These are phyloP conservation scores for Mucor racemosus DNA, from an alignment of 371 early-diverging fungal species.

Conservation along the genomic window DNA sequence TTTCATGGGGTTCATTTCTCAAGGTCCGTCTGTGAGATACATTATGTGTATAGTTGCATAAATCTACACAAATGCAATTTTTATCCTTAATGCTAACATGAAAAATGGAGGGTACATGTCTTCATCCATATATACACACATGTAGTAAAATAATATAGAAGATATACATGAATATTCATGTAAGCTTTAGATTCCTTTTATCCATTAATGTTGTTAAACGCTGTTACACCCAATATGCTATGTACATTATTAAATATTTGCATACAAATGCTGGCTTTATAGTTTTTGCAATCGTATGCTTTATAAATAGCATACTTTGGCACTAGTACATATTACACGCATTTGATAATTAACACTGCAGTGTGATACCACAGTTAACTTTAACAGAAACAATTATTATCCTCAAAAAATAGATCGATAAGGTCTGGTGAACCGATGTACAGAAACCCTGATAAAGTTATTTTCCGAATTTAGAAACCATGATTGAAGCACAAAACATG, in stretches of 20 bases:
- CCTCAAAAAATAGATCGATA: not conserved
- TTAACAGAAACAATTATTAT: too few relatives aligned
- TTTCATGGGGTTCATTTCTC: not conserved
- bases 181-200: not conserved
- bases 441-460: slow-evolving; percentile 3
- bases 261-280: not conserved
- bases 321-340: not conserved
- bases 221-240: slow-evolving; percentile 3
- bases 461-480: not conserved
- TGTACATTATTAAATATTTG: not conserved
- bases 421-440: not conserved
- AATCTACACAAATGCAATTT: not conserved
- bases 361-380: not conserved
- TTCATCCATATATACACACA: not conserved
- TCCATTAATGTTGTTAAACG: not conserved
- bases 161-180: not conserved
- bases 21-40: too few relatives aligned
- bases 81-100: not conserved
- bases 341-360: not conserved
- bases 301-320: slow-evolving; percentile 5
- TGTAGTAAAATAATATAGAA: not conserved
- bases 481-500: not conserved
- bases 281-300: not conserved
- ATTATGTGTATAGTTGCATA: too few relatives aligned
- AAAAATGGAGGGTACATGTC: not conserved